Evolutionary conservation across 208 protist genomes (phyloP), one percentile per base, ranked within the genome.

Genomic region (Angomonas desouzai): DNA sequence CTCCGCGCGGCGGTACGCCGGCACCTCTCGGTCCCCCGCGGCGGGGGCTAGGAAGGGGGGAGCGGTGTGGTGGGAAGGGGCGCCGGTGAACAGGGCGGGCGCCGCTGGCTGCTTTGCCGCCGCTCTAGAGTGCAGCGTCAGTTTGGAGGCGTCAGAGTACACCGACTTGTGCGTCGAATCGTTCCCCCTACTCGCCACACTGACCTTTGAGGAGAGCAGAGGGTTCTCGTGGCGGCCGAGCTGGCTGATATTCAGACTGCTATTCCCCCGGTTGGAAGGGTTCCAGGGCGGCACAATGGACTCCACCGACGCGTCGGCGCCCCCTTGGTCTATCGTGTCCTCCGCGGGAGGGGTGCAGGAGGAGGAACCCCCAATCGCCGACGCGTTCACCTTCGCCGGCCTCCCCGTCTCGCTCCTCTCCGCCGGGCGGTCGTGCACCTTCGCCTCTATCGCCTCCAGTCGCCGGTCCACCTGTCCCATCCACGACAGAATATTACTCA

Each of bases 281-380:
- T 93, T 76, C 84, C 87, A 93, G 33, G 81, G 74, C 29, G 73
- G 61, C 1, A 77, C 77, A 4, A 79, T 64, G 29, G 83, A 89
- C 23, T 93, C 87, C n/a, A 74, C 64, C 28, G 87, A 93, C 33
- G 61, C 71, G 59, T 85, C 77, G 38, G 58, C 34, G 28, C 48
- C 9, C 22, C 59, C 22, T 53, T 69, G 56, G 30, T 63, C 30
- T 48, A n/a, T 25, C 58, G 69, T 77, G 4, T 80, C 53, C 56
- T 71, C 82, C 28, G 60, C 76, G 20, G 86, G 86, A n/a, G 87
- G 87, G 18, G 87, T 93, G 72, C 87, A 89, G 38, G 87, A 81
- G 23, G 72, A 75, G 7, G 80, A 91, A 10, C 64, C 49, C 36
- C 81, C 74, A 7, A 66, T n/a, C 36, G 64, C 40, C n/a, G 61